Percentiles rank a stretch among this genome's conserved stretches.
phyloP scores from a whole-genome alignment of 176 grass and related monocot genomes.

The Raddia distichophylla region DNA sequence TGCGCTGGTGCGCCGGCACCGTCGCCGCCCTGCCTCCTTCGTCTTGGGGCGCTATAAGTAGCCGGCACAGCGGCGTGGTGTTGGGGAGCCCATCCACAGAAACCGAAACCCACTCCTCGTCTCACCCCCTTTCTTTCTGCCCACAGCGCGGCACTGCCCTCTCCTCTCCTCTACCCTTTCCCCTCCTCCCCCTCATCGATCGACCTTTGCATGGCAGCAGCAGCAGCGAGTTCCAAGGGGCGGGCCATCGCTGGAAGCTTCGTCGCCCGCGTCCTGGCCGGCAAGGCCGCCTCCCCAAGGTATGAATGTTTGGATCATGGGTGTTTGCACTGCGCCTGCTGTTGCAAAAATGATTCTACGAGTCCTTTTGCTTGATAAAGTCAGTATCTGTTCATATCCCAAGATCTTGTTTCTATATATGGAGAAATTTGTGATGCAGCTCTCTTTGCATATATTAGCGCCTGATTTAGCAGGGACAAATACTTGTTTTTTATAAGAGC shows the following conservation, averaged over 20 bases:
- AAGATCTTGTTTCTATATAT: not conserved
- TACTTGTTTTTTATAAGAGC: not conserved
- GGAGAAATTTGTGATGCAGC: not conserved
- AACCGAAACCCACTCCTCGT: conserved; percentile 4
- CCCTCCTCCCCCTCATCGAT: not conserved
- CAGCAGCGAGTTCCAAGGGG: conserved; percentile 74
- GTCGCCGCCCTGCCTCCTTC: not conserved
- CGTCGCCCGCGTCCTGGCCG: conserved; percentile 67
- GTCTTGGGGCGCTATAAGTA: conserved; percentile 31
- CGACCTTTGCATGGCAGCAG: conserved; percentile 92
- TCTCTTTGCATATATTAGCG: not conserved
- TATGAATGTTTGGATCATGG: conserved; percentile 14
- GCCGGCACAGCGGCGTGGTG: not conserved
- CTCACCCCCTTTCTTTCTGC: not conserved
- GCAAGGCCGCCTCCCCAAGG: conserved; percentile 58
- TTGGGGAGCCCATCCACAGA: not conserved
- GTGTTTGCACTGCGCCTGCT: not conserved
- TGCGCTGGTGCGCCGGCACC: not conserved
- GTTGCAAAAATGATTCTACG: not conserved
- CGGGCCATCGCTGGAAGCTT: conserved; percentile 76
- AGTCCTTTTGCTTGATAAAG: not conserved
- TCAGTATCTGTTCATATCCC: not conserved
- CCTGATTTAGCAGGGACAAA: not conserved
- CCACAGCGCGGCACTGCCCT: not conserved
- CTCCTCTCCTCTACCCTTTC: no score